These are phyloP conservation scores for Amaranthus palmeri DNA, from an alignment of 148 eudicot species.

Conservation along the genomic window DNA sequence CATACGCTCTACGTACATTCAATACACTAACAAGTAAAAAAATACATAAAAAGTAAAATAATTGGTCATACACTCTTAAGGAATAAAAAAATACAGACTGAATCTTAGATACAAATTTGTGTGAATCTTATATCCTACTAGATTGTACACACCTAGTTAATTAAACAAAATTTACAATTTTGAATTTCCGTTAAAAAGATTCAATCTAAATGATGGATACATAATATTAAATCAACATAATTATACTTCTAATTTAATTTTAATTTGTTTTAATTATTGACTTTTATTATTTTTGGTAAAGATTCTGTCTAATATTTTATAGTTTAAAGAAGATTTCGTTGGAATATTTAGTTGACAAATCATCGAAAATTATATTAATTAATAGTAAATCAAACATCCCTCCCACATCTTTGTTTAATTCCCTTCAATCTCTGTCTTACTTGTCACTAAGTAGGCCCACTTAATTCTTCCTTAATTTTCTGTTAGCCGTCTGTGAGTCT, in stretches of 20 bases:
- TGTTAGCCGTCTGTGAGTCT: slow-evolving; percentile 4
- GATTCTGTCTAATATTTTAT: slow-evolving; percentile 12
- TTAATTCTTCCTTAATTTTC: neutral
- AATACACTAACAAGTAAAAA: too few species aligned
- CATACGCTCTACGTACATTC: too few species aligned
- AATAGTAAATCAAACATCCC: slow-evolving; percentile 2
- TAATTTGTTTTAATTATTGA: slow-evolving; percentile 3
- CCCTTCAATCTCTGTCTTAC: neutral
- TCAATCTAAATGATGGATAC: neutral
- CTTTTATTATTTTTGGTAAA: slow-evolving; percentile 3
- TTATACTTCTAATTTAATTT: too few species aligned
- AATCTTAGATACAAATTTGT: too few species aligned
- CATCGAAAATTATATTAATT: too few species aligned
- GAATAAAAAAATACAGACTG: too few species aligned
- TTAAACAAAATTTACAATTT: neutral
- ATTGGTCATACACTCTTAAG: too few species aligned
- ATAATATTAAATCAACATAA: neutral
- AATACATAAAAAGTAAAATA: too few species aligned
- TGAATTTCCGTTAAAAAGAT: too few species aligned
- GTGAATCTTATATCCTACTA: neutral
- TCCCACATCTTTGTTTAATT: slow-evolving; percentile 2
- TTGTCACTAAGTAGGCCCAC: slow-evolving; percentile 11
- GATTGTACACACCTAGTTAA: neutral
- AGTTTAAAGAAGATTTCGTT: slow-evolving; percentile 10
- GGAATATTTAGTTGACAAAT: neutral